These are phyloP conservation scores for Solanum ossicruentum DNA, from an alignment of 257 asterid genomes.

Conservation along the genomic window DNA sequence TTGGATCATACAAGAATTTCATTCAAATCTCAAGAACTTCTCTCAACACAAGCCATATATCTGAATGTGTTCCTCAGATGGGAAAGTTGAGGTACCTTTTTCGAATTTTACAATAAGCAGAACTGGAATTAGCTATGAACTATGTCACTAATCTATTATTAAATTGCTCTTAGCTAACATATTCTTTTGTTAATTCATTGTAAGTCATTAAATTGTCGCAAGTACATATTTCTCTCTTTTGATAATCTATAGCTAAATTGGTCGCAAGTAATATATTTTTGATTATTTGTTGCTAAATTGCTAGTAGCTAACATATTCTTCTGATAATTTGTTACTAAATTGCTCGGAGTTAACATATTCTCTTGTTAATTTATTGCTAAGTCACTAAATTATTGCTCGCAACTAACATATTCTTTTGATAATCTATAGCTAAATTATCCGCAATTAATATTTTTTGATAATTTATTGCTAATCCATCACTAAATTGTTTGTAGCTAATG, in stretches of 20 bases:
- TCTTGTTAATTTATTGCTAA: not conserved
- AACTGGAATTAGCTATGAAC: not conserved
- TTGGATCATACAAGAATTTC: conserved; percentile 74
- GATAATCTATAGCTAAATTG: not conserved
- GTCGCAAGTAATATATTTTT: not conserved
- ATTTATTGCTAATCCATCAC: too few relatives aligned
- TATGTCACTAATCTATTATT: not conserved
- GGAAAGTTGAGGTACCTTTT: conserved; percentile 46
- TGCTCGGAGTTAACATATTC: not conserved
- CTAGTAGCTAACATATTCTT: not conserved
- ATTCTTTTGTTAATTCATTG: too few relatives aligned
- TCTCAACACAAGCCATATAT: conserved; percentile 35
- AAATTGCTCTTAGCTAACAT: too few relatives aligned
- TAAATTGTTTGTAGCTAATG: not conserved
- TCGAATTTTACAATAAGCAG: not conserved
- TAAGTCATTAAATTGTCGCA: not conserved
- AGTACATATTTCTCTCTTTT: not conserved
- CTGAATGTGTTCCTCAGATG: conserved; percentile 63
- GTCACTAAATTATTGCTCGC: too few relatives aligned
- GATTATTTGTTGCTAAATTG: not conserved
- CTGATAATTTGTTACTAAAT: not conserved
- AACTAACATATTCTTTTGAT: not conserved
- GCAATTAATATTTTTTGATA: not conserved
- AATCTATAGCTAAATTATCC: not conserved
- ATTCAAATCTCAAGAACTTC: conserved; percentile 53